Evolutionary conservation across 139 green algal genomes (phyloP).

Genomic region (Chlorella sp.): DNA sequence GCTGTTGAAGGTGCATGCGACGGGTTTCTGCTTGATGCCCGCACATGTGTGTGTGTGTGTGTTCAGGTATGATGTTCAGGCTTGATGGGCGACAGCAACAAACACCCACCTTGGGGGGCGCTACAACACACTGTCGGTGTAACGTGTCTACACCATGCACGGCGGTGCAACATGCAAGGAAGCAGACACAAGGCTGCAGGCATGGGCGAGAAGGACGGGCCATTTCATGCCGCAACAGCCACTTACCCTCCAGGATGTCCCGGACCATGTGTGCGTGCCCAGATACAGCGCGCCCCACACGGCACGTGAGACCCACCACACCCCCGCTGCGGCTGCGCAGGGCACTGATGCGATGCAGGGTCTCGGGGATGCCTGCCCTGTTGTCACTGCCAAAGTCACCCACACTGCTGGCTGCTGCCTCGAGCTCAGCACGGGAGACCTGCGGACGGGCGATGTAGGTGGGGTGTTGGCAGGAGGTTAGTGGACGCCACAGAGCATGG

Average conservation of each 20-base stretch:
- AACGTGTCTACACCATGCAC: background rate
- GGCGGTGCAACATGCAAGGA: background rate
- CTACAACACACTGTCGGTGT: too few relatives aligned
- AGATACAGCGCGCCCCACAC: slow-evolving; percentile 87
- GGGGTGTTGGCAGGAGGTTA: too few relatives aligned
- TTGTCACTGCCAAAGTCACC: too few relatives aligned
- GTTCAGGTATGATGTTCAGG: background rate
- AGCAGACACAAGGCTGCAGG: background rate
- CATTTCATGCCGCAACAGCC: background rate
- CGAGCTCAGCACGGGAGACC: slow-evolving; percentile 26
- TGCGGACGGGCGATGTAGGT: slow-evolving; percentile 80
- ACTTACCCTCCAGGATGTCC: slow-evolving; percentile 74
- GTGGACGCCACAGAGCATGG: too few relatives aligned
- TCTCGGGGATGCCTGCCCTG: too few relatives aligned
- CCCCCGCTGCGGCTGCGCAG: slow-evolving; percentile 69
- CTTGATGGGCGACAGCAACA: background rate
- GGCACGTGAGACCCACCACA: slow-evolving; percentile 90
- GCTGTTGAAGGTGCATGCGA: background rate
- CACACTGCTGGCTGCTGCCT: too few relatives aligned
- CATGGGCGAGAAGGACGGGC: background rate
- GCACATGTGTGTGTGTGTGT: too few relatives aligned
- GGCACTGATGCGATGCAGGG: too few relatives aligned
- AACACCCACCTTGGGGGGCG: too few relatives aligned
- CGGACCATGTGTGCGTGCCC: slow-evolving; percentile 91
- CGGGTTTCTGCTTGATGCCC: too few relatives aligned